phyloP scores from a whole-genome alignment of 805 yeast species.

The Monosporozyma siamensis region DNA sequence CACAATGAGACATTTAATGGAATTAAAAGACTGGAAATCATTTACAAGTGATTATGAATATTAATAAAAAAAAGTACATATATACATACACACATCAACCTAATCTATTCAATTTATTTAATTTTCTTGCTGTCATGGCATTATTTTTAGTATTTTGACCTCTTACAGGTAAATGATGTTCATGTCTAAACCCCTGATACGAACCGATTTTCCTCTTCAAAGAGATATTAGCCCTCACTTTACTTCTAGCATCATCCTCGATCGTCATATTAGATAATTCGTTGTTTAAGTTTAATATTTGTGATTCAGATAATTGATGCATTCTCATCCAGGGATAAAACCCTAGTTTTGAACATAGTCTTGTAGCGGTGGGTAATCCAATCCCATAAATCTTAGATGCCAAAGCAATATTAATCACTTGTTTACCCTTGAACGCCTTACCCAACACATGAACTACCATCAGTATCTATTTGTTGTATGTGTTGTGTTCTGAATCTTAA shows the following conservation, averaged over 20 bases:
- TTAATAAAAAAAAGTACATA: neutral
- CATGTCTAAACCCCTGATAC: slow-evolving; percentile 83
- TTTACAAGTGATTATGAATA: slow-evolving; percentile 37
- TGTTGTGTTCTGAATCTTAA: too few relatives aligned
- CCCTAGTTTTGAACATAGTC: slow-evolving; percentile 79
- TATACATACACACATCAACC: slow-evolving; percentile 20
- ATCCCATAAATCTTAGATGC: slow-evolving; percentile 79
- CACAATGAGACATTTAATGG: slow-evolving; percentile 83
- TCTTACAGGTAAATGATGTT: slow-evolving; percentile 67
- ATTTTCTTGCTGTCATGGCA: slow-evolving; percentile 79
- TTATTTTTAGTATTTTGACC: slow-evolving; percentile 92
- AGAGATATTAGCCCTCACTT: slow-evolving; percentile 66
- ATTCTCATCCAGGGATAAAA: slow-evolving; percentile 89
- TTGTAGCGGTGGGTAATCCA: slow-evolving; percentile 63
- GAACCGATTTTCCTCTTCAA: slow-evolving; percentile 75
- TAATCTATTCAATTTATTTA: slow-evolving; percentile 67
- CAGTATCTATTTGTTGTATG: neutral
- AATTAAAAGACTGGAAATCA: slow-evolving; percentile 39
- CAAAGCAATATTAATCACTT: slow-evolving; percentile 45
- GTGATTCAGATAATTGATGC: slow-evolving; percentile 86
- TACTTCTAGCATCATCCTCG: slow-evolving; percentile 69
- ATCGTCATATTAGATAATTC: slow-evolving; percentile 76
- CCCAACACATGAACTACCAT: slow-evolving; percentile 49
- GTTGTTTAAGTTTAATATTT: slow-evolving; percentile 75
- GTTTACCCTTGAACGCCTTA: slow-evolving; percentile 39